A percentile compares a stretch with the other conserved stretches of the same genome.
Conservation (phyloP, 2,329 filamentous ascomycete genomes). For the Sporothrix euskadiensis region DNA sequence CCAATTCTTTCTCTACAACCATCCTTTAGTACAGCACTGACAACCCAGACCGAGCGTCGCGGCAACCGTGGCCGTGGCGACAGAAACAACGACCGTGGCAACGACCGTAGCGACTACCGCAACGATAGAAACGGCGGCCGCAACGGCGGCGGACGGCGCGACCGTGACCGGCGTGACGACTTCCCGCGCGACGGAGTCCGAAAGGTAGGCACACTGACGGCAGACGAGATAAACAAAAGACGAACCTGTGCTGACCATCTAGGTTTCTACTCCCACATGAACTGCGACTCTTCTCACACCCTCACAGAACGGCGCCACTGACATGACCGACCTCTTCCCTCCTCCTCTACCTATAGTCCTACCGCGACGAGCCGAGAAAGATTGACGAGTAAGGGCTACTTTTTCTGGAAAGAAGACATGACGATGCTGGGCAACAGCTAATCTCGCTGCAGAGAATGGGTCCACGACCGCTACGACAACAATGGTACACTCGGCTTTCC, state of each 20-base stretch:
- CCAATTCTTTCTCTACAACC: neutral
- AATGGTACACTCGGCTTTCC: constrained; percentile 48
- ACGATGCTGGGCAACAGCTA: neutral
- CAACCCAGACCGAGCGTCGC: constrained; percentile 21
- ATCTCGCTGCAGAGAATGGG: constrained; percentile 70
- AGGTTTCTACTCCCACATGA: constrained; percentile 11
- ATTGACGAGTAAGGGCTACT: constrained; percentile 64
- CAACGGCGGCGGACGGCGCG: constrained; percentile 27
- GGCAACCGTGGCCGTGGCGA: constrained; percentile 21
- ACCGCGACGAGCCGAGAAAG: constrained; percentile 63
- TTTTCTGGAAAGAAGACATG: neutral
- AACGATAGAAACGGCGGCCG: constrained; percentile 40
- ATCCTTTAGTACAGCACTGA: neutral
- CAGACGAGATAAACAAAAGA: constrained; percentile 34
- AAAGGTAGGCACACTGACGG: constrained; percentile 63
- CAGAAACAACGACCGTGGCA: constrained; percentile 1
- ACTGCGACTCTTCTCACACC: neutral
- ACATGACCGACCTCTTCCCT: constrained; percentile 39
- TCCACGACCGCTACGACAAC: constrained; percentile 86
- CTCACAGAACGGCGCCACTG: constrained; percentile 41
- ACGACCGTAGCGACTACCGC: constrained; percentile 32
- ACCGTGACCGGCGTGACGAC: constrained; percentile 42
- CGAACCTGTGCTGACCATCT: neutral
- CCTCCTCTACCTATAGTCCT: constrained; percentile 50
- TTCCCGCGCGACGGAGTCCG: constrained; percentile 81